Percentiles rank a stretch among this genome's conserved stretches.
phyloP scores from a whole-genome alignment of 352 stramenopile genomes.

The Elongisporangium senticosum region DNA sequence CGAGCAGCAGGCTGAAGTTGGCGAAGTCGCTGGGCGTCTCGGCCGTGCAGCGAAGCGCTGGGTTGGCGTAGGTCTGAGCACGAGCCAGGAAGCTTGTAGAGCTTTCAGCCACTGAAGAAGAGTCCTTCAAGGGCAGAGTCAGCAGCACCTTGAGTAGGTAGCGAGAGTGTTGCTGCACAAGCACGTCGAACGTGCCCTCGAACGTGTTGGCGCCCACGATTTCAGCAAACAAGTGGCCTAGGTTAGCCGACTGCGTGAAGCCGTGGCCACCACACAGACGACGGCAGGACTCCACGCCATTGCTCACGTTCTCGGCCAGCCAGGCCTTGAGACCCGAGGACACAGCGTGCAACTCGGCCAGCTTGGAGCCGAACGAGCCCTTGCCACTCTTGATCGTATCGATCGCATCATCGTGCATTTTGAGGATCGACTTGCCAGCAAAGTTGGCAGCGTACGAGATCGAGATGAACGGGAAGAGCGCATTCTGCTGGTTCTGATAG shows the following conservation, averaged over 20 bases:
- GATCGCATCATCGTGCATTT: conserved; percentile 16
- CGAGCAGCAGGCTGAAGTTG: conserved; percentile 29
- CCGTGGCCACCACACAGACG: conserved; percentile 20
- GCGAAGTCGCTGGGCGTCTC: conserved; percentile 21
- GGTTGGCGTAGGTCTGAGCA: conserved; percentile 22
- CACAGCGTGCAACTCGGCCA: conserved; percentile 25
- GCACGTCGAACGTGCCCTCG: conserved; percentile 54
- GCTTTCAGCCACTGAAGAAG: background rate
- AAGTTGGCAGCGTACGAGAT: conserved; percentile 22
- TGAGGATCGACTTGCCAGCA: conserved; percentile 10
- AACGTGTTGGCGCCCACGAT: conserved; percentile 37
- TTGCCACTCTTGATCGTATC: conserved; percentile 15
- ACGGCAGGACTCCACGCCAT: conserved; percentile 24
- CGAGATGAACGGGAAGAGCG: conserved; percentile 21
- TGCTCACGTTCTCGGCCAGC: conserved; percentile 22
- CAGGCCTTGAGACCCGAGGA: conserved; percentile 33
- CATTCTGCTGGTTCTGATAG: conserved; percentile 26
- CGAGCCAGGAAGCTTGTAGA: conserved; percentile 28
- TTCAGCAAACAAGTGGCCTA: conserved; percentile 24
- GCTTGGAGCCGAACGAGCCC: conserved; percentile 15
- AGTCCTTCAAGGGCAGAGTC: conserved; percentile 8
- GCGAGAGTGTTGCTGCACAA: conserved; percentile 44
- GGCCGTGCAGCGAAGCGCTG: conserved; percentile 28
- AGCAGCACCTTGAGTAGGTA: conserved; percentile 32
- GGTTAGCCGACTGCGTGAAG: conserved; percentile 9